Conservation (phyloP, 345 rosid genomes). For the Laguncularia racemosa region DNA sequence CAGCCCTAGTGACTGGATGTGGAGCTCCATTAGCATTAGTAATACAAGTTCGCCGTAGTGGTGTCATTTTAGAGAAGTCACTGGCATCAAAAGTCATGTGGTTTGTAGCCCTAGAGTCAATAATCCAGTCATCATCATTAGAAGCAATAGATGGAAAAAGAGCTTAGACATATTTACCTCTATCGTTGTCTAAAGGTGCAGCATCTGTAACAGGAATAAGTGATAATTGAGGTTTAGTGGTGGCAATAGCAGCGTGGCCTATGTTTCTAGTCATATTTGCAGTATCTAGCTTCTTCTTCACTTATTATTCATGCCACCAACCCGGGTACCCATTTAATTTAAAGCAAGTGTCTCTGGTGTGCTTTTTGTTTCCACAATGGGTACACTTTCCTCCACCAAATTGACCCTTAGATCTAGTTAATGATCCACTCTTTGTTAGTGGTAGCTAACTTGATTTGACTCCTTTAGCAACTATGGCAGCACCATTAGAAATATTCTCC, state of each 20-base stretch:
- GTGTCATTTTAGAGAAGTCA: neutral
- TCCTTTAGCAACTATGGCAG: neutral
- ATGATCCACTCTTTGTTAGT: neutral
- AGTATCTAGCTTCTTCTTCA: neutral
- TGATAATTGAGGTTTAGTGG: no score
- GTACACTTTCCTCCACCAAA: neutral
- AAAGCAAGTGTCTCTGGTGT: neutral
- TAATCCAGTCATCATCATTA: conserved; percentile 4
- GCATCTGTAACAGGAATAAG: no score
- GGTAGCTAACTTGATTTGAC: neutral
- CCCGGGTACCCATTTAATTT: neutral
- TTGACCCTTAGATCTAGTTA: neutral
- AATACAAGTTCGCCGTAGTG: neutral
- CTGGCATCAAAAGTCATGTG: conserved; percentile 4
- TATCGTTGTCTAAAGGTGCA: neutral
- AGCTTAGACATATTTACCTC: neutral
- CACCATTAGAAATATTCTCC: no score
- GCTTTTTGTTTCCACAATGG: neutral
- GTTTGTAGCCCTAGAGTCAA: neutral
- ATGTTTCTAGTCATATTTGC: no score
- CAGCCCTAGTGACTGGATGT: neutral
- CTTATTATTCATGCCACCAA: neutral
- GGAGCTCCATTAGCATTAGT: conserved; percentile 8
- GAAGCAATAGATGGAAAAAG: no score
- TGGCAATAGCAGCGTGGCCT: no score